Conservation (phyloP, 805 yeast genomes). For the Metschnikowia gelsemii region DNA sequence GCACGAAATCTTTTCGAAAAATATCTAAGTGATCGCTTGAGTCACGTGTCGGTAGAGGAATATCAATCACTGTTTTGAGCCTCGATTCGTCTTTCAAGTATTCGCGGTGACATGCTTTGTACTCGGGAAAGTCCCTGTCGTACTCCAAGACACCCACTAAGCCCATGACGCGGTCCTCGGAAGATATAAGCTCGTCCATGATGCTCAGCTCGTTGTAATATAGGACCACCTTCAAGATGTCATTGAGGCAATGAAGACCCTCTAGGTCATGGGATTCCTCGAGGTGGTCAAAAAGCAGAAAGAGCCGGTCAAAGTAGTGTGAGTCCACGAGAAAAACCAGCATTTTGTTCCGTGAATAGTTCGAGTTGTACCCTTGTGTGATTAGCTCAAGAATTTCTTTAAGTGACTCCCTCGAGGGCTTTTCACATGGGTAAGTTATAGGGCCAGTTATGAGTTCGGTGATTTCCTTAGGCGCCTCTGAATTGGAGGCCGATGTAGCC, state of each 20-base stretch:
- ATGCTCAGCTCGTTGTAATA: constrained; percentile 61
- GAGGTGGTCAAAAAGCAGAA: constrained; percentile 51
- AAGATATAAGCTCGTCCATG: constrained; percentile 33
- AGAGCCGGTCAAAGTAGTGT: constrained; percentile 53
- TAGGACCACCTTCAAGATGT: constrained; percentile 67
- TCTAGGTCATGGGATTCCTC: constrained; percentile 54
- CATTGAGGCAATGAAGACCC: constrained; percentile 65
- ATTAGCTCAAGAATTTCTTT: constrained; percentile 54
- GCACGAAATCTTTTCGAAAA: constrained; percentile 71
- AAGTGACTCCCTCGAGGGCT: constrained; percentile 53
- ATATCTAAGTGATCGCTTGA: constrained; percentile 45
- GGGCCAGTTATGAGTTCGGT: constrained; percentile 84
- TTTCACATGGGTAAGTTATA: constrained; percentile 55
- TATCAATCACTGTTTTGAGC: constrained; percentile 62
- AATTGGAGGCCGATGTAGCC: constrained; percentile 8
- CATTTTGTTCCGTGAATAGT: constrained; percentile 60
- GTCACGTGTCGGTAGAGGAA: constrained; percentile 48
- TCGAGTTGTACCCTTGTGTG: constrained; percentile 59
- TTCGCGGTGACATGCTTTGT: constrained; percentile 77
- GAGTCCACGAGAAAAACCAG: constrained; percentile 53
- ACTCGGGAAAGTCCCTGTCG: constrained; percentile 81
- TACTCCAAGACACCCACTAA: constrained; percentile 80
- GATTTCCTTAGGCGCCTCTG: constrained; percentile 42
- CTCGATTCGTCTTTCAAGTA: constrained; percentile 55
- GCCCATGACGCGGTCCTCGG: constrained; percentile 42